phyloP scores from a whole-genome alignment of 768 basidiomycete species.

The Podaxis pistillaris region DNA sequence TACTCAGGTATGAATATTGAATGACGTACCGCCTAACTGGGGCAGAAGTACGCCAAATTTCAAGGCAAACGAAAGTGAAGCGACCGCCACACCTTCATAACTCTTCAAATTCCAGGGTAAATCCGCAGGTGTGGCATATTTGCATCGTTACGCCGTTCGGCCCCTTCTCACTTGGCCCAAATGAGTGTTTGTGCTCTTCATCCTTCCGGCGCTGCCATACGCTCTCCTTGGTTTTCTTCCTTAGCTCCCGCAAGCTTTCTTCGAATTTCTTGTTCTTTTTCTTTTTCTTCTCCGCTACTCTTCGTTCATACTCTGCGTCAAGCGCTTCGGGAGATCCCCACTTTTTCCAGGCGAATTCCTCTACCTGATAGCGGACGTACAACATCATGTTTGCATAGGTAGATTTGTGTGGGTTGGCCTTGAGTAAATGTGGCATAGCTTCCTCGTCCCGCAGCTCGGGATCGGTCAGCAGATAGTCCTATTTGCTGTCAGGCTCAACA shows the following conservation, averaged over 20 bases:
- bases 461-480: constrained; percentile 87
- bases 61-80: background rate
- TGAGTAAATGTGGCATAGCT: constrained; percentile 87
- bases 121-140: constrained; percentile 87
- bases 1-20: constrained; percentile 2
- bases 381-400: constrained; percentile 99
- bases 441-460: constrained; percentile 94
- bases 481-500: constrained; percentile 14
- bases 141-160: constrained; percentile 61
- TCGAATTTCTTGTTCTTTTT: constrained; percentile 96
- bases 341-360: constrained; percentile 96
- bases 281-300: constrained; percentile 79
- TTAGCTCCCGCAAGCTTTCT: constrained; percentile 79
- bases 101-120: constrained; percentile 86
- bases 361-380: constrained; percentile 89
- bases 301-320: constrained; percentile 81
- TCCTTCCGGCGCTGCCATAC: constrained; percentile 88
- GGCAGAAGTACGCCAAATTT: background rate
- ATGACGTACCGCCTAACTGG: background rate
- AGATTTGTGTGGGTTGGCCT: constrained; percentile 92
- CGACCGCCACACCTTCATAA: constrained; percentile 38
- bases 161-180: constrained; percentile 56
- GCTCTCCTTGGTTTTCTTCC: constrained; percentile 83
- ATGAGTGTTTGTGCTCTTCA: constrained; percentile 85
- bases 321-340: constrained; percentile 94